Base-by-base conservation (phyloP, 352 stramenopile genomes). In the Pythium scleroteichum region DNA sequence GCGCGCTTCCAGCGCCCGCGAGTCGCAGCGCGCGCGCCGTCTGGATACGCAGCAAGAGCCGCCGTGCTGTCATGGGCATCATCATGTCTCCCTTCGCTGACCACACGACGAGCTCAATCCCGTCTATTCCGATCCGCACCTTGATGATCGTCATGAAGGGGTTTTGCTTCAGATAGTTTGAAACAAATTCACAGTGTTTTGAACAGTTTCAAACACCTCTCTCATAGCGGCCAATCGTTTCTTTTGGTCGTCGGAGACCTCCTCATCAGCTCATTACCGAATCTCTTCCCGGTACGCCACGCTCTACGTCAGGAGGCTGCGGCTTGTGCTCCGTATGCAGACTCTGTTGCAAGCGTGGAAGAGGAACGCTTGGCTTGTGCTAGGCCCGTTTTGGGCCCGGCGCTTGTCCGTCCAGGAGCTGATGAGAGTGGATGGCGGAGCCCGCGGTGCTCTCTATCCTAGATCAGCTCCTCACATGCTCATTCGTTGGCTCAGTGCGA, bases 331-430 rank as follows among this genome's bases (percentile, higher is more conserved):
- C 73, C 51, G 68, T 89, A 88, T 81, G 76, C 70, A 74, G 79
- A 69, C 75, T 88, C 81, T 91, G 81, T 90, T 90, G 87, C 81
- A 85, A 74, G 62, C 68, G 81, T 90, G 81, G 81, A 68, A 90
- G 72, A 90, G 81, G 67, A 79, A 90, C 76, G 81, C 78, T 87
- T 79, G 79, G 69, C 73, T 54, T 73, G 63, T 64, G 64, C 60
- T 41, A 63, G 63, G 64, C 73, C 87, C 77, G 81, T 90, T 90
- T 73, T 90, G 81, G 87, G 77, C 67, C 69, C 54, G 65, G 58
- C 53, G 73, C 62, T 57, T 77, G 64, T 82, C 68, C 71, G 76
- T 82, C 66, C 62, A 86, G 81, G 68, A 70, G 77, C 64, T 90
- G 81, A 87, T 85, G 81, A 88, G 79, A 90, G 79, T 90, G 81